A percentile compares a stretch with the other conserved stretches of the same genome.
These are phyloP conservation scores for Rhizodiscina lignyota DNA, from an alignment of 495 filamentous ascomycete species.

Conservation along the genomic window DNA sequence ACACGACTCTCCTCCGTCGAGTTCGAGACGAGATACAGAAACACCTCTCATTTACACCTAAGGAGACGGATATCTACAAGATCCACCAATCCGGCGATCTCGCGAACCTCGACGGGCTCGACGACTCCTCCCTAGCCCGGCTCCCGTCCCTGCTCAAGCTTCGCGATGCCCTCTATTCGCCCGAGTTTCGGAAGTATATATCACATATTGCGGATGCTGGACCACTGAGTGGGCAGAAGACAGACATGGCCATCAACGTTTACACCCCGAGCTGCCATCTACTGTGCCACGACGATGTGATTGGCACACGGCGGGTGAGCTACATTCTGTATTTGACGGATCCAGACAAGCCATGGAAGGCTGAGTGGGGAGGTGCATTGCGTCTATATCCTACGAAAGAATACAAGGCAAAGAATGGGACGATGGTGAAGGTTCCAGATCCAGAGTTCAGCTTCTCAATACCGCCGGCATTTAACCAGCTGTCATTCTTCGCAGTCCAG, in stretches of 20 bases:
- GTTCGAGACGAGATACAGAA: conserved; percentile 80
- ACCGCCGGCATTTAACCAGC: conserved; percentile 89
- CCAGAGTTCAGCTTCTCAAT: conserved; percentile 62
- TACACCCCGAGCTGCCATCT: conserved; percentile 94
- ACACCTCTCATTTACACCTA: conserved; percentile 87
- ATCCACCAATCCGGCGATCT: conserved; percentile 97
- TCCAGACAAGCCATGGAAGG: conserved; percentile 79
- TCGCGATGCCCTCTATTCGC: conserved; percentile 84
- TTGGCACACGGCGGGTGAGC: conserved; percentile 79
- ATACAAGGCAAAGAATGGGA: conserved; percentile 44
- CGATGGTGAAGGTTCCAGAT: conserved; percentile 55
- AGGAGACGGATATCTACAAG: conserved; percentile 99
- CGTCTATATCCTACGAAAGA: conserved; percentile 66
- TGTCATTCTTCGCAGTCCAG: conserved; percentile 95
- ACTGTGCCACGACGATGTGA: conserved; percentile 95
- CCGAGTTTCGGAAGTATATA: conserved; percentile 74
- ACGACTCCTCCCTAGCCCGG: conserved; percentile 61
- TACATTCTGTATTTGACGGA: conserved; percentile 96
- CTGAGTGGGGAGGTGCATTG: conserved; percentile 86
- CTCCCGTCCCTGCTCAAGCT: conserved; percentile 74
- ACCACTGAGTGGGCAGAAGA: conserved; percentile 79
- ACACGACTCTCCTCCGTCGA: conserved; percentile 60
- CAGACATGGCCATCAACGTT: conserved; percentile 98
- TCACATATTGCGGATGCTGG: conserved; percentile 72
- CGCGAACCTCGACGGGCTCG: conserved; percentile 87